Base-by-base conservation (phyloP, 2,329 filamentous ascomycete genomes). In the Didymella segeticola region DNA sequence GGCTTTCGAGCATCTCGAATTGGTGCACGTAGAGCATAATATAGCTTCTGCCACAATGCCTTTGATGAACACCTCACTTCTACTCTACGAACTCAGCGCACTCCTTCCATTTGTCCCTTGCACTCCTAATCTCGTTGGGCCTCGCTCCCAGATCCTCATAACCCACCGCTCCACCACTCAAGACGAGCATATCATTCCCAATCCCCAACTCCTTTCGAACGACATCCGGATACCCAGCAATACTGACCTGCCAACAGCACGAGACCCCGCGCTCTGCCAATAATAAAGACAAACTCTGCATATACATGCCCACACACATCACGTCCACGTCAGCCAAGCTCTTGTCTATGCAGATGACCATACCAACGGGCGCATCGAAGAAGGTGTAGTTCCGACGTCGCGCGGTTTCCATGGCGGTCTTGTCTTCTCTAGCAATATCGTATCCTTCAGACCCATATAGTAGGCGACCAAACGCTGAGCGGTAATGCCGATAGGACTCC, bases 131-230 rank as follows among this genome's bases (percentile, higher is more conserved):
- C 25, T 11, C 8, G 31, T 56, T 52, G n/a, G 50, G n/a, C 26
- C n/a, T 22, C 19, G 45, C n/a, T 14, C 4, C 29, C 11, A 31
- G 30, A 45, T 47, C 42, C 38, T 58, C 55, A 42, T 42, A 66
- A 27, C 66, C 63, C 47, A 68, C 55, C 33, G 62, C 64, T n/a
- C 67, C 51, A 7, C 66, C 62, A 48, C 59, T 62, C 25, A 68
- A 33, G 9, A 64, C 37, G 38, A 42, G 29, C 47, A 60, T 54
- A 6, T 61, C 60, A 12, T 60, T 57, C 9, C 34, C 47, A 11
- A 66, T 43, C 8, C 43, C 56, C 43, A 67, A 57, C 20, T 39
- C 58, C 20, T 53, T 33, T 34, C 50, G 61, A 26, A 67, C 20
- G 1, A 66, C 56, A 23, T 61, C 61, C 8, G 62, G 50, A 56